phyloP scores from a whole-genome alignment of 2,329 filamentous ascomycete species.

The Monosporascus cannonballus region DNA sequence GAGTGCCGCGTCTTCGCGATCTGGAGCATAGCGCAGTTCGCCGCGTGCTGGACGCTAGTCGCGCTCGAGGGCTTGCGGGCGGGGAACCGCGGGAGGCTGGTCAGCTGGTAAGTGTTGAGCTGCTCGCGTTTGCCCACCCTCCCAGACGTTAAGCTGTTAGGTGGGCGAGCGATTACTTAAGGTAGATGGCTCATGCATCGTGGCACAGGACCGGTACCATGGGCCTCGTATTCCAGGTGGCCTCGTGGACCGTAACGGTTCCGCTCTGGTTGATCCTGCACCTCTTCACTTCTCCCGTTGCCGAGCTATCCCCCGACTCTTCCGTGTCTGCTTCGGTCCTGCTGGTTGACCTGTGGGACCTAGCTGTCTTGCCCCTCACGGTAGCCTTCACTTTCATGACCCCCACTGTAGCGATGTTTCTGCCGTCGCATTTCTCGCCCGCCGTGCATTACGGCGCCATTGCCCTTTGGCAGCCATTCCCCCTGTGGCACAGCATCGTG shows the following conservation, averaged over 20 bases:
- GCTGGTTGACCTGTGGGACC: not conserved
- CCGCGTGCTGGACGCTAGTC: conserved; percentile 10
- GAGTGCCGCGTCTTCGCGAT: not conserved
- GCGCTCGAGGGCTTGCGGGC: conserved; percentile 11
- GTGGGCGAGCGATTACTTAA: too few species aligned
- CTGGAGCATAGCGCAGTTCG: conserved; percentile 6
- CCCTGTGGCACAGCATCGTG: not conserved
- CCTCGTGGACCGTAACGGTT: conserved; percentile 10
- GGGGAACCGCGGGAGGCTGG: conserved; percentile 9
- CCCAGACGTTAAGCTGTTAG: too few species aligned
- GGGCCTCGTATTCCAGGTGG: conserved; percentile 12
- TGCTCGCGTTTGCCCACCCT: too few species aligned
- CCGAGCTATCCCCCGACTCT: not conserved
- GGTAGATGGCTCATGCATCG: too few species aligned
- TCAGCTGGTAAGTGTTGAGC: conserved; percentile 12
- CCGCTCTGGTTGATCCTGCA: conserved; percentile 15
- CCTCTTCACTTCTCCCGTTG: conserved; percentile 11
- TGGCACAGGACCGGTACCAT: conserved; percentile 10
- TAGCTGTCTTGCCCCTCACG: not conserved
- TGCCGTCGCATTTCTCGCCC: not conserved
- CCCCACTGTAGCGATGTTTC: not conserved
- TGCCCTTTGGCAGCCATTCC: not conserved
- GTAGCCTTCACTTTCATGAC: not conserved
- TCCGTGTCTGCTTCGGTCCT: not conserved
- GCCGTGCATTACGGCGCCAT: not conserved